Conservation (phyloP, 1,284 basidiomycete genomes). For the Pholiota adiposa region DNA sequence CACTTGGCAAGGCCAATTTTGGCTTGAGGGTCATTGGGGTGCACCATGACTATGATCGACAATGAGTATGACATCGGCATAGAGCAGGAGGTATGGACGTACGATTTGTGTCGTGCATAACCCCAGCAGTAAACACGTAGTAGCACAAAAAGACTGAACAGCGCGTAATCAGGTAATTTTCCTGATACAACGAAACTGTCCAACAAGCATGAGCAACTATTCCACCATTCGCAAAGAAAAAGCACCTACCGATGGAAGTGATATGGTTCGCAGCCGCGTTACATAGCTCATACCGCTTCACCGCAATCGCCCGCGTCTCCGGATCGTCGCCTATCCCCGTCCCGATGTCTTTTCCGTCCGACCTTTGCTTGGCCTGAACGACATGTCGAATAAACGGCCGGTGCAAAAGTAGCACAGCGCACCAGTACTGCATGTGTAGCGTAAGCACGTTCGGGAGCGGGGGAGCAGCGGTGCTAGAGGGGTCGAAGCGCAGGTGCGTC, state of each 20-base stretch:
- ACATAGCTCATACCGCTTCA: constrained; percentile 73
- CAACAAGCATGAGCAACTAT: constrained; percentile 1
- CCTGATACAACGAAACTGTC: constrained; percentile 61
- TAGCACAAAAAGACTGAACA: constrained; percentile 80
- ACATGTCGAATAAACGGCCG: constrained; percentile 64
- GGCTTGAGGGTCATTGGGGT: constrained; percentile 71
- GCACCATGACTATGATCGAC: constrained; percentile 53
- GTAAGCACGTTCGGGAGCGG: constrained; percentile 71
- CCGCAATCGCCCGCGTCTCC: constrained; percentile 55
- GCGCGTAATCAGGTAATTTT: constrained; percentile 65
- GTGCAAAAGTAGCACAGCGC: constrained; percentile 76
- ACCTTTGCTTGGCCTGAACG: constrained; percentile 27
- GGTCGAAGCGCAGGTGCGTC: constrained; percentile 66
- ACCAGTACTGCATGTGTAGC: constrained; percentile 89
- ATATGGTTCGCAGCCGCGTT: constrained; percentile 81
- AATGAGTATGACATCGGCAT: not conserved
- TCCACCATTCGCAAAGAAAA: not conserved
- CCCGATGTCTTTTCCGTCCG: constrained; percentile 4
- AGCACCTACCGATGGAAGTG: constrained; percentile 64
- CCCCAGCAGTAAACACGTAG: constrained; percentile 81
- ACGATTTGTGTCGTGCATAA: constrained; percentile 81
- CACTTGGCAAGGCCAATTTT: constrained; percentile 66
- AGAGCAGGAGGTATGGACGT: constrained; percentile 21
- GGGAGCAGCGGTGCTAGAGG: not conserved
- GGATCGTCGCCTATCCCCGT: constrained; percentile 47